Evolutionary conservation across 73 alveolate genomes (phyloP).

Genomic region (Tetrahymena thermophila): DNA sequence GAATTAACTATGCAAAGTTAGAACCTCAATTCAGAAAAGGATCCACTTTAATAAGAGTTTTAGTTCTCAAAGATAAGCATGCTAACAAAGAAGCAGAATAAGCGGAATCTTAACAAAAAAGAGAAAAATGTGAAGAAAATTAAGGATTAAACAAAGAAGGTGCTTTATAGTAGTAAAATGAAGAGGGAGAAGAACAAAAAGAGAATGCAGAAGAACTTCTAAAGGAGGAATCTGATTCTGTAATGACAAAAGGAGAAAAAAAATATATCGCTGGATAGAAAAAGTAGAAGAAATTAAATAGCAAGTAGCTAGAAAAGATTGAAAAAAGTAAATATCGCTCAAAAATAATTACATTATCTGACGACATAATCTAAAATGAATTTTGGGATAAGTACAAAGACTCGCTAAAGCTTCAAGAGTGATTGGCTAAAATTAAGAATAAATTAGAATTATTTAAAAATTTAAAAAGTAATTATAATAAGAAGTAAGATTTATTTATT

Average conservation of each 20-base stretch:
- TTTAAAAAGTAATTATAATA: not conserved
- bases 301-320: conserved; percentile 1
- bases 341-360: not conserved
- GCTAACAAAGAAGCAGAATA: not conserved
- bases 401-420: not conserved
- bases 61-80: not conserved
- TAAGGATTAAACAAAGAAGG: not conserved
- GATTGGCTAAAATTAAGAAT: not conserved
- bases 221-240: not conserved
- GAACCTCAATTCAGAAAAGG: conserved; percentile 74
- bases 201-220: not conserved
- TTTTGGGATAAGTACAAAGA: conserved; percentile 13
- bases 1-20: conserved; percentile 81
- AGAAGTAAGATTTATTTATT: not conserved
- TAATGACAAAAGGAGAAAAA: not conserved
- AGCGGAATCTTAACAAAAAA: not conserved
- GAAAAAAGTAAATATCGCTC: conserved; percentile 12
- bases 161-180: not conserved
- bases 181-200: not conserved
- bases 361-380: conserved; percentile 13
- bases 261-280: not conserved
- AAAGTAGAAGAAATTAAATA: not conserved
- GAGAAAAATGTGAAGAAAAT: not conserved
- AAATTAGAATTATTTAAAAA: not conserved
- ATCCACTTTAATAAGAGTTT: conserved; percentile 28